Evolutionary conservation across 1,284 basidiomycete species (phyloP).

Genomic region (Trametes hirsuta): DNA sequence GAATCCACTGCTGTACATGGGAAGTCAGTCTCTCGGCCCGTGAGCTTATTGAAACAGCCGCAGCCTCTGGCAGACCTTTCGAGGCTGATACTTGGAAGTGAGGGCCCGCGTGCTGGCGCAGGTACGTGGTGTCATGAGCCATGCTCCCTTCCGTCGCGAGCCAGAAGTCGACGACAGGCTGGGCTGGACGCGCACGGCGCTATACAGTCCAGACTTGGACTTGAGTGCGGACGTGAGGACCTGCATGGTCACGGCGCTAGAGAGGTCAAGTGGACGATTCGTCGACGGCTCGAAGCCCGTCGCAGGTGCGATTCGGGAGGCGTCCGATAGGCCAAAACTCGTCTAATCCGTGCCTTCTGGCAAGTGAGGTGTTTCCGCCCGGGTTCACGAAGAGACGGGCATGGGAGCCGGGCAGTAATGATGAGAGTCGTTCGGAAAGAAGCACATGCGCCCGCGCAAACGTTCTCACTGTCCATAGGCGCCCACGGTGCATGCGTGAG

Average conservation of each 20-base stretch:
- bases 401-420: neutral
- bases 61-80: too few relatives aligned
- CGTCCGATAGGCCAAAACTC: conserved; percentile 8
- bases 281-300: too few relatives aligned
- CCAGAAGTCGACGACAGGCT: neutral
- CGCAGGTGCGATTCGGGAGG: neutral
- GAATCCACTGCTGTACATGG: too few relatives aligned
- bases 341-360: neutral
- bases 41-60: too few relatives aligned
- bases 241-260: neutral
- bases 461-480: neutral
- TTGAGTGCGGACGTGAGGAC: neutral
- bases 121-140: too few relatives aligned
- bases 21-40: too few relatives aligned
- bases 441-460: conserved; percentile 3
- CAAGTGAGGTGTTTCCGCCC: neutral
- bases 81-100: too few relatives aligned
- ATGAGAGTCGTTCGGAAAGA: neutral
- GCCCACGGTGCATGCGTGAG: neutral
- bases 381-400: neutral
- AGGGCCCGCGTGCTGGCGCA: too few relatives aligned
- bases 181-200: neutral
- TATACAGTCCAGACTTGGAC: neutral
- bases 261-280: too few relatives aligned
- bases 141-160: too few relatives aligned